A percentile compares a stretch with the other conserved stretches of the same genome.
Conservation (phyloP, 2,329 filamentous ascomycete genomes). For the Claviceps monticola region DNA sequence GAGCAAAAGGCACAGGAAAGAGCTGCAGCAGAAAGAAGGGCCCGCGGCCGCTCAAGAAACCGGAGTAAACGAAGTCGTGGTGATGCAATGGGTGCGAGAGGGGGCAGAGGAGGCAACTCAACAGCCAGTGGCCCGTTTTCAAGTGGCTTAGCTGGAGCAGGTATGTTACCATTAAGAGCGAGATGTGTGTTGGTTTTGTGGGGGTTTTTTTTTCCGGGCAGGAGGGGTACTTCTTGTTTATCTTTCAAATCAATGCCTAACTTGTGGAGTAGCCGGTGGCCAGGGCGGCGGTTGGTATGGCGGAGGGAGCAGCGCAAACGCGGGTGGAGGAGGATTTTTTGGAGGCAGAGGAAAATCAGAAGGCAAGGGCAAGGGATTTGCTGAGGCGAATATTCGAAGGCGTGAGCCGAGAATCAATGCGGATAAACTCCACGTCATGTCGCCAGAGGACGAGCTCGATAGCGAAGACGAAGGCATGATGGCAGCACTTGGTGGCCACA, state of each 20-base stretch:
- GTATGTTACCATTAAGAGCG: conserved; percentile 2
- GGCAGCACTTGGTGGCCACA: conserved; percentile 17
- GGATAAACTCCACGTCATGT: conserved; percentile 36
- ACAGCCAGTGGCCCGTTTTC: conserved; percentile 28
- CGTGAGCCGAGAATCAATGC: conserved; percentile 40
- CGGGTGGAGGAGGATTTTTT: conserved; percentile 12
- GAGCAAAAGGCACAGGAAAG: conserved; percentile 28
- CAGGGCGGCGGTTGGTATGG: conserved; percentile 17
- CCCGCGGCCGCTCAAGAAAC: conserved; percentile 24
- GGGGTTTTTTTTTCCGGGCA: too few relatives aligned
- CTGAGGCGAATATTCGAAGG: conserved; percentile 17
- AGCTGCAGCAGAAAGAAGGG: conserved; percentile 25
- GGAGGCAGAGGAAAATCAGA: conserved; percentile 17
- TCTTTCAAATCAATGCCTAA: neutral
- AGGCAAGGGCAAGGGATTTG: conserved; percentile 25
- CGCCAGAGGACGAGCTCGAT: conserved; percentile 29
- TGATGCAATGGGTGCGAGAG: conserved; percentile 29
- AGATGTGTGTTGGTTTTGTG: neutral
- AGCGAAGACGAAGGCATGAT: conserved; percentile 31
- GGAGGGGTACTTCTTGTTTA: neutral
- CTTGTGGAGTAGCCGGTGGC: conserved; percentile 8
- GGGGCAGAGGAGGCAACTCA: conserved; percentile 21
- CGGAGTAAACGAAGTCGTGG: conserved; percentile 30
- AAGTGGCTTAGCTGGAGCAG: conserved; percentile 15
- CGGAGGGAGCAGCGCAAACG: conserved; percentile 15